Evolutionary conservation across 441 rosid species (phyloP), one percentile per base, ranked within the genome.

Genomic region (Flueggea neowawraea): DNA sequence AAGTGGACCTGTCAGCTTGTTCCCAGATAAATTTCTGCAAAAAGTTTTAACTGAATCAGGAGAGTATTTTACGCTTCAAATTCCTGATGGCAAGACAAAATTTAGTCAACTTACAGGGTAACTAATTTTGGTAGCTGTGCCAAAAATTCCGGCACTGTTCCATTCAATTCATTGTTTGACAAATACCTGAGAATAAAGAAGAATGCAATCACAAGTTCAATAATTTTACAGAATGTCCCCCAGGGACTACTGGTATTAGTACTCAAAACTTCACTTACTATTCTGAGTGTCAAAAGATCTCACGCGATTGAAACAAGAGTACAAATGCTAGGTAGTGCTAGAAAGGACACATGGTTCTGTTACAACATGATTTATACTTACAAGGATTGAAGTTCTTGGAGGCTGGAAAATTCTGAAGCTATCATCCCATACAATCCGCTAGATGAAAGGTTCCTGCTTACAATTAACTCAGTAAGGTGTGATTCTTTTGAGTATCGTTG

Each of bases 81-180:
- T 43, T 43, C 10, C 45, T 43, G 12, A 43, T 43, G 12, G 10
- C 8, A 7, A 3, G 31, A 1, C 4, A 2, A 10, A 9, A 13
- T 45, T 51, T 54, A 7, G 56, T 45, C n/a, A 31, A 68, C 70
- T 58, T 44, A 73, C 77, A 64, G 55, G 31, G 61, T 10, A 28
- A 33, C 60, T 57, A 73, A 64, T 45, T 36, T 54, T 12, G 33
- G 54, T 50, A 64, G 45, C 15, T 60, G 57, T 7, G 57, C 67
- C 16, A 68, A 63, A 61, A 68, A 68, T 5, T 68, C 64, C 12
- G 77, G 77, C 33, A 68, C 66, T 6, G 60, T 11, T 44, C 77
- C 70, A 3, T 9, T 60, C 41, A 73, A 45, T 6, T 53, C 51
- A 52, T 68, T 64, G 16, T 64, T 1, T 12, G 77, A 72, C 36